Evolutionary conservation across 2,329 filamentous ascomycete species (phyloP).

Genomic region (Sporothrix variecibatus): DNA sequence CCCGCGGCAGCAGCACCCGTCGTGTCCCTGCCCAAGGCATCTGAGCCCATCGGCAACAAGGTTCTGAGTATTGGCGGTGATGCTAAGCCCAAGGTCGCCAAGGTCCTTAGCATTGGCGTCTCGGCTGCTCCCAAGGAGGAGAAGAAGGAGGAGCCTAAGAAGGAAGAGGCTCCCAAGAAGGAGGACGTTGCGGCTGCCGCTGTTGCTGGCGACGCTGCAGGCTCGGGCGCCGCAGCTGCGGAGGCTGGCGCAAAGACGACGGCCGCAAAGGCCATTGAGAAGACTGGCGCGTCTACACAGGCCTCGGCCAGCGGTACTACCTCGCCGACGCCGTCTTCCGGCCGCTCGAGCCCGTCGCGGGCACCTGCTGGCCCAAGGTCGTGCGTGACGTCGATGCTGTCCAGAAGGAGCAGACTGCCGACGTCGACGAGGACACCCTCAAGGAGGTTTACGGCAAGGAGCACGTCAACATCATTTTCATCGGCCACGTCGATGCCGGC

Average conservation of each 20-base stretch:
- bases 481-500: conserved; percentile 94
- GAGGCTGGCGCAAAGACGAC: conserved; percentile 78
- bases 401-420: conserved; percentile 75
- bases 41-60: conserved; percentile 60
- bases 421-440: conserved; percentile 71
- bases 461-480: conserved; percentile 92
- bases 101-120: conserved; percentile 74
- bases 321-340: conserved; percentile 80
- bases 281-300: conserved; percentile 69
- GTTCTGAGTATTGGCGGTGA: conserved; percentile 65
- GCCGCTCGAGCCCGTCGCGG: conserved; percentile 76
- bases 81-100: conserved; percentile 57
- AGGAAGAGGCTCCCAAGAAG: conserved; percentile 30
- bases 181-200: conserved; percentile 21
- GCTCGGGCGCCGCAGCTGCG: conserved; percentile 38
- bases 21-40: conserved; percentile 46
- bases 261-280: conserved; percentile 87
- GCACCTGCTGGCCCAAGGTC: conserved; percentile 48
- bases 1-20: conserved; percentile 46
- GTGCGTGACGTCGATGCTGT: conserved; percentile 77
- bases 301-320: conserved; percentile 67
- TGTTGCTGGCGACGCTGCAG: conserved; percentile 38
- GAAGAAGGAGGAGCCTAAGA: conserved; percentile 51
- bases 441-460: conserved; percentile 97
- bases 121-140: conserved; percentile 36